Conservation (phyloP, 1,284 basidiomycete species). For the Trichosporon ovoides region DNA sequence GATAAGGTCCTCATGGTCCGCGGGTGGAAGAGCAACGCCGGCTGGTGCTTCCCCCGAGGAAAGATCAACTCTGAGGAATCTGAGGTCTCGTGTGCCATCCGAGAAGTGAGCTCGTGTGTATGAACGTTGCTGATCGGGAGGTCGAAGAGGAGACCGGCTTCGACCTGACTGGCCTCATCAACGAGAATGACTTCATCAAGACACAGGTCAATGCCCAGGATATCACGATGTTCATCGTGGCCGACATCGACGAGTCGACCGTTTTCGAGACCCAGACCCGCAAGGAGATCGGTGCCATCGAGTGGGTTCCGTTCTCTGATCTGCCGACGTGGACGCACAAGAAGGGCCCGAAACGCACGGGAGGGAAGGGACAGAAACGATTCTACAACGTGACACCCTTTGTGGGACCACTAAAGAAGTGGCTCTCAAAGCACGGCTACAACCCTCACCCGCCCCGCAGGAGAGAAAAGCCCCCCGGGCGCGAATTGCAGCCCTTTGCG, state of each 20-base stretch:
- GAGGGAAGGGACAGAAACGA: constrained; percentile 56
- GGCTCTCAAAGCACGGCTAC: constrained; percentile 33
- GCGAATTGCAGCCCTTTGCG: constrained; percentile 36
- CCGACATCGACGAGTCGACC: constrained; percentile 82
- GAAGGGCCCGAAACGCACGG: constrained; percentile 52
- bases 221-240: constrained; percentile 87
- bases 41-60: constrained; percentile 98
- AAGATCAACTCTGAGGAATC: constrained; percentile 96
- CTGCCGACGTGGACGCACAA: constrained; percentile 90
- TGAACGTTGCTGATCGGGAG: constrained; percentile 48
- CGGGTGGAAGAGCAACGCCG: constrained; percentile 92
- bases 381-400: constrained; percentile 97
- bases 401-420: constrained; percentile 57
- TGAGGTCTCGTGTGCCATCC: constrained; percentile 72
- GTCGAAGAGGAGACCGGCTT: constrained; percentile 93
- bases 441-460: constrained; percentile 22
- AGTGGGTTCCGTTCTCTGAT: constrained; percentile 88
- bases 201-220: constrained; percentile 81
- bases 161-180: constrained; percentile 67
- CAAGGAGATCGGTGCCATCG: constrained; percentile 98
- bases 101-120: constrained; percentile 61
- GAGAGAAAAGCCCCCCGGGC: constrained; percentile 8
- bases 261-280: constrained; percentile 88
- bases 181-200: constrained; percentile 70
- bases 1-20: constrained; percentile 96